A percentile compares a stretch with the other conserved stretches of the same genome.
These are phyloP conservation scores for Phytopythium montanum DNA, from an alignment of 352 stramenopile species.

Conservation along the genomic window DNA sequence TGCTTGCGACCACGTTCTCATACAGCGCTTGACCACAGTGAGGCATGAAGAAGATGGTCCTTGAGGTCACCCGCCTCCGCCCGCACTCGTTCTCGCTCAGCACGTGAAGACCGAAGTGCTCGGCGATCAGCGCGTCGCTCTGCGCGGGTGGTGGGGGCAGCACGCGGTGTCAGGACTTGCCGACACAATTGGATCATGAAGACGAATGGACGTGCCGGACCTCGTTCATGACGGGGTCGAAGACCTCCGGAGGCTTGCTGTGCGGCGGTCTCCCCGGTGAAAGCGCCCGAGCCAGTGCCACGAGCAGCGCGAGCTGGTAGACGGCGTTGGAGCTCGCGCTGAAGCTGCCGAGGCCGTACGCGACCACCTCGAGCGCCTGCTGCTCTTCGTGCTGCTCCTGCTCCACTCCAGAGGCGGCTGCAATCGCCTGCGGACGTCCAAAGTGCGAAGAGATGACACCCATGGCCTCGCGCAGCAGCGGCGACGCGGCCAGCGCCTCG, in stretches of 20 bases:
- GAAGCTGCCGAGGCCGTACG: slow-evolving; percentile 78
- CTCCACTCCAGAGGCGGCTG: background rate
- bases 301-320: slow-evolving; percentile 65
- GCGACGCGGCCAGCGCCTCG: slow-evolving; percentile 20
- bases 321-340: slow-evolving; percentile 68
- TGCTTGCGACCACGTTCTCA: slow-evolving; percentile 85
- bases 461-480: slow-evolving; percentile 26
- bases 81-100: slow-evolving; percentile 69
- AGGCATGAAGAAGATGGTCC: slow-evolving; percentile 91
- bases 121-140: slow-evolving; percentile 54
- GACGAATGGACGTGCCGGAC: slow-evolving; percentile 12
- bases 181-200: background rate
- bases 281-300: slow-evolving; percentile 34
- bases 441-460: slow-evolving; percentile 27
- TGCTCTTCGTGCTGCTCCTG: background rate
- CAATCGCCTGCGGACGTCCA: background rate
- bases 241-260: slow-evolving; percentile 33
- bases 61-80: slow-evolving; percentile 21
- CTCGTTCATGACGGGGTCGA: slow-evolving; percentile 80
- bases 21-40: slow-evolving; percentile 88
- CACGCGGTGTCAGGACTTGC: background rate
- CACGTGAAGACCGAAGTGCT: slow-evolving; percentile 34
- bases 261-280: background rate
- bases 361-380: slow-evolving; percentile 29
- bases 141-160: slow-evolving; percentile 8